Evolutionary conservation across 2,329 filamentous ascomycete species (phyloP).

Genomic region (Nakataea oryzae): DNA sequence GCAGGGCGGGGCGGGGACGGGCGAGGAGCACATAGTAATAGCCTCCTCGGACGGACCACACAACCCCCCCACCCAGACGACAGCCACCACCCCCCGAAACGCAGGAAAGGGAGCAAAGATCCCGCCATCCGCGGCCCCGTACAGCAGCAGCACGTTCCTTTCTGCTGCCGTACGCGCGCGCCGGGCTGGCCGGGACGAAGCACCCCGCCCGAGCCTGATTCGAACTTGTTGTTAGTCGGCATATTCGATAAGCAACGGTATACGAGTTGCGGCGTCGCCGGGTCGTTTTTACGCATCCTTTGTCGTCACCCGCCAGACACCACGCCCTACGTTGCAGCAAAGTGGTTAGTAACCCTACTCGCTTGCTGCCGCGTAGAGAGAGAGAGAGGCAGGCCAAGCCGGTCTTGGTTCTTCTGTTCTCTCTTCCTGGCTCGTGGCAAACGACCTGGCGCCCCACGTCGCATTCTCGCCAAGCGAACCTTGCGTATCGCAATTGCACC

Average conservation of each 20-base stretch:
- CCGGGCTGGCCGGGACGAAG: not conserved
- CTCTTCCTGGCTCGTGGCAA: not conserved
- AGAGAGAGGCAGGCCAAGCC: not conserved
- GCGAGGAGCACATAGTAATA: slow-evolving; percentile 9
- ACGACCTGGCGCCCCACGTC: not conserved
- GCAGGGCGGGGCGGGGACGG: not conserved
- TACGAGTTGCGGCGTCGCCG: not conserved
- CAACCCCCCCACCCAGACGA: not conserved
- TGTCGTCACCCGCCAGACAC: slow-evolving; percentile 11
- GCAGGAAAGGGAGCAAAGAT: slow-evolving; percentile 6
- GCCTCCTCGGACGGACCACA: not conserved
- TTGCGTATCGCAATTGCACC: slow-evolving; percentile 1
- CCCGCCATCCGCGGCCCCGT: too few relatives aligned
- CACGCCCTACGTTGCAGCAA: too few relatives aligned
- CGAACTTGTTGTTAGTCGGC: slow-evolving; percentile 22
- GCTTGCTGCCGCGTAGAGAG: too few relatives aligned
- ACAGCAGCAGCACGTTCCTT: not conserved
- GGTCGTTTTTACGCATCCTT: too few relatives aligned
- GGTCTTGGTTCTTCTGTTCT: not conserved
- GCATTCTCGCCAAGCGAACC: not conserved
- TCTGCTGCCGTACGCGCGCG: not conserved
- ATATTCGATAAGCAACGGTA: slow-evolving; percentile 12
- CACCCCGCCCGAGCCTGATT: not conserved
- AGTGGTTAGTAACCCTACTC: too few relatives aligned
- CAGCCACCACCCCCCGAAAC: slow-evolving; percentile 8